Base-by-base conservation (phyloP, 176 grass and related monocot genomes). In the Phoenix roebelenii region DNA sequence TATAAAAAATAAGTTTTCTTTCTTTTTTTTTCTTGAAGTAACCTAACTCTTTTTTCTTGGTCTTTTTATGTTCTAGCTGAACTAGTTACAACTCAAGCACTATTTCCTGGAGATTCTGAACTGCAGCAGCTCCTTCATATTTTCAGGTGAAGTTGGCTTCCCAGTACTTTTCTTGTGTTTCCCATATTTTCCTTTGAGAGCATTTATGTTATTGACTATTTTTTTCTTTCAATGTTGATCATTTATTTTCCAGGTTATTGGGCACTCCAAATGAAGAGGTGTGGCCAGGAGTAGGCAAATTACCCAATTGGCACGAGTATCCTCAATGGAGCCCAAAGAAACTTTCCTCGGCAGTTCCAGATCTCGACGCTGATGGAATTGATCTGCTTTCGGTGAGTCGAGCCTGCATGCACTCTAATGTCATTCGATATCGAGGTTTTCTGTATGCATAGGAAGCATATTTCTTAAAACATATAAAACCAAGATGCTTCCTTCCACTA, bases 111-210 rank as follows among this genome's bases (percentile, higher is more conserved):
- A 20, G 93, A 97, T 32, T 98, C 93, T 16, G 93, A 98, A 77
- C 39, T 92, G 56, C 93, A 98, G 62, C 93, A 98, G 73, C 84
- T 98, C 19, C 76, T 98, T 52, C 87, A 92, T 62, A 98, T 98
- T 55, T 98, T 98, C 84, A 92, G 89, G 93, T 85, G 73, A 64
- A 62, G 52, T 68, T 1, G 30, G 0, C 4, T 26, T 0, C 25
- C 25, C 25, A 26, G 25, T 26, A 4, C n/a, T 39, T 20, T 20
- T 20, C 3, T 39, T 39, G n/a, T 32, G 5, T 22, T 22, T 22
- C 18, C 30, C 1, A 49, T 22, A 32, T 20, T 22, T 22, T 14
- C 2, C 22, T 20, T 51, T 0, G 25, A 12, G 5, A 2, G 39
- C 1, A 32, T 22, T 54, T 3, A 3, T 59, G 32, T 54, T 63